Evolutionary conservation across 108 stramenopile species (phyloP), one percentile per base, ranked within the genome.

Genomic region (Chaetoceros tenuissimus): DNA sequence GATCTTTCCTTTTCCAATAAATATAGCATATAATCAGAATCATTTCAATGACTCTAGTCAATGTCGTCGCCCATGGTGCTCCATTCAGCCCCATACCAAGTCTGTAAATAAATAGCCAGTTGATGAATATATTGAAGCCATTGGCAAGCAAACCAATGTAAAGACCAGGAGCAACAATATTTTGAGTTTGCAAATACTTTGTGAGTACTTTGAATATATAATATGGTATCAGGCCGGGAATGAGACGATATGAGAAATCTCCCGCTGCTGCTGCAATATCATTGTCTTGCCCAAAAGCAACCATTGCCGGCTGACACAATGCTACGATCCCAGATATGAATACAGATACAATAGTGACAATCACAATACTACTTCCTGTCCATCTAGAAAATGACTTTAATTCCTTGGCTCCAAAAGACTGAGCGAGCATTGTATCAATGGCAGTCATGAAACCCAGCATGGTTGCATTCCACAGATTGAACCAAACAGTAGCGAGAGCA

Each of bases 401-500:
- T 31, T 68, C 65, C 52, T 68, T 68, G 24, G 74, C 74, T 1
- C 74, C 74, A 47, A 56, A 63, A 7, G 70, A 44, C 53, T 75
- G 74, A 24, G 70, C 23, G 1, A 75, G 30, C 7, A 68, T 60
- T 3, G 74, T 72, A 60, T 75, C 74, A 56, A 68, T 72, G 13
- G 74, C 60, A 2, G 74, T 69, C 55, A 60, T 60, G 54, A 71
- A 71, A 3, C 74, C 74, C 24, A 60, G 47, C 66, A 72, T 75
- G 27, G 67, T 31, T 2, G 62, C 25, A 43, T 75, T 71, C 70
- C 70, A 75, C 24, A 75, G 43, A 44, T 75, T 68, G 62, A 72
- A 75, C 74, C 74, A 75, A 1, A 60, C 70, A 3, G 62, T 75
- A 16, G 74, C 74, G 22, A 75, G 48, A 1, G 74, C 71, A 13